phyloP scores from a whole-genome alignment of 1,284 basidiomycete genomes.

The Boletus albobrunnescens region DNA sequence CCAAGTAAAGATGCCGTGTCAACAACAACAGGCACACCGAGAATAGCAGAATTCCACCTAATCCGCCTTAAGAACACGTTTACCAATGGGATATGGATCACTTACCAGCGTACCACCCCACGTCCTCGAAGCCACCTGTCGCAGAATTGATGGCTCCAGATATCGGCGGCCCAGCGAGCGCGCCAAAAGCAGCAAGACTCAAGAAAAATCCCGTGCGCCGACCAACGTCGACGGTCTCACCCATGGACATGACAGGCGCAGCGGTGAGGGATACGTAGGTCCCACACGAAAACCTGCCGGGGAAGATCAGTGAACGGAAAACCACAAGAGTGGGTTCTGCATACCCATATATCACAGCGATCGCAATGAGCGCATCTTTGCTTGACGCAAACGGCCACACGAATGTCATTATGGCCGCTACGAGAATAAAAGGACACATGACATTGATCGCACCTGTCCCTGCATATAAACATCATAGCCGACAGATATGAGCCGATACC shows the following conservation, averaged over 20 bases:
- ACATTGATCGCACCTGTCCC: constrained; percentile 39
- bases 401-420: constrained; percentile 40
- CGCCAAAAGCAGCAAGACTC: constrained; percentile 46
- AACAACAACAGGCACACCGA: constrained; percentile 25
- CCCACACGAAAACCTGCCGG: constrained; percentile 53
- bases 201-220: constrained; percentile 56
- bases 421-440: constrained; percentile 40
- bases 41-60: constrained; percentile 30
- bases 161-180: constrained; percentile 47
- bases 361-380: constrained; percentile 31
- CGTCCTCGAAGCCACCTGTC: constrained; percentile 35
- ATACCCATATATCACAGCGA: constrained; percentile 46
- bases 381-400: constrained; percentile 43
- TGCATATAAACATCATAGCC: background rate
- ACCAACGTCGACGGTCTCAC: constrained; percentile 56
- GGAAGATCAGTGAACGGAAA: constrained; percentile 26
- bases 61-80: background rate
- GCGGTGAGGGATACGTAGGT: constrained; percentile 53
- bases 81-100: constrained; percentile 35
- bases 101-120: constrained; percentile 47
- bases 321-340: constrained; percentile 5
- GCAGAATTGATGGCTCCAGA: constrained; percentile 43
- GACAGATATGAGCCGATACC: constrained; percentile 15
- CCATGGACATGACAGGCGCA: constrained; percentile 57
- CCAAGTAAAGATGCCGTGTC: constrained; percentile 27